Base-by-base conservation (phyloP, 1,284 basidiomycete species). In the Ustilago xerochloae region DNA sequence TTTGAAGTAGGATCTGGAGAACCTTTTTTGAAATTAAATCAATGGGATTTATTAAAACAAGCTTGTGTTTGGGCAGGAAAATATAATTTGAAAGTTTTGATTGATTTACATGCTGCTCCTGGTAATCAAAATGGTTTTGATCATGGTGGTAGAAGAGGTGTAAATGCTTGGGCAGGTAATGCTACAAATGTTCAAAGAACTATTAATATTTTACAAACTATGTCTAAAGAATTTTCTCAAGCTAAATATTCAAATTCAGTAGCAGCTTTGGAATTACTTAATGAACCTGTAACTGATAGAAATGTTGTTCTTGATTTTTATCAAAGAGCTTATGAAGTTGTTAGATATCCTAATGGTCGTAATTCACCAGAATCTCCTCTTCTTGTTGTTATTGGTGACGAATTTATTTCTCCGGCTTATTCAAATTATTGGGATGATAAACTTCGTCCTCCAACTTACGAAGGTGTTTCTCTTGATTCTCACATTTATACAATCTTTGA, bases 21-120 rank as follows among this genome's bases (percentile, higher is more conserved):
- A 80, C 93, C 93, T 0, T 97, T 90, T 85, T 89, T 93, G 70
- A 89, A 90, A 86, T 92, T 93, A 18, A 91, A 93, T 83, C 93
- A 91, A 85, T 75, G 68, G 60, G 78, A 78, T 33, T 86, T 87
- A 80, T 85, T 88, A 26, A 85, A 86, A 66, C 79, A 84, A 53
- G 94, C 93, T 0, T 88, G 93, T 41, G 85, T 84, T 2, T 97
- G 94, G 94, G 93, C 93, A 4, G 81, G 86, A 20, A 88, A 89
- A 29, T 85, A 93, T 78, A 89, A 90, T 5, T 84, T 97, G 61
- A 94, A 94, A 83, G 87, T 97, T 59, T 90, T 96, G 49, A 84
- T 93, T 39, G 92, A 93, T 85, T 86, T 93, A 18, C 86, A 87
- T 62, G 85, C 86, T 16, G 86, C 84, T 12, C 86, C 85, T 13